Evolutionary conservation across 805 yeast genomes (phyloP), one percentile per base, ranked within the genome.

Genomic region (Huiozyma sinensis): DNA sequence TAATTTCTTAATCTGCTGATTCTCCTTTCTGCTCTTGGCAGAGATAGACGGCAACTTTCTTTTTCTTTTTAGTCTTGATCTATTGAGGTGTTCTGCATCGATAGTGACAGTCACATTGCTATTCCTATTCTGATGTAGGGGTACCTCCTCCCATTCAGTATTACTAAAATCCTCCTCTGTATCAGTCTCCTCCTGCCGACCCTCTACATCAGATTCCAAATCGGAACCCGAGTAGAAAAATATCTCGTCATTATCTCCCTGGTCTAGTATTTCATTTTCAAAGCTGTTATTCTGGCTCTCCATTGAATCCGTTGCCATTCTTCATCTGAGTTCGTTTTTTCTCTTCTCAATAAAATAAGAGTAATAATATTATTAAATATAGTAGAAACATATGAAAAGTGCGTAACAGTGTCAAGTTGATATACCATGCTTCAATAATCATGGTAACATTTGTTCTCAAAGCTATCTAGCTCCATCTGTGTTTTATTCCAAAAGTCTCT

Each of bases 401-500:
- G 4, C 24, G 4, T 17, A 17, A 17, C 24, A 17, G 24, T 17
- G 24, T 17, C 24, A 17, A 17, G 24, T 17, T 4, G 4, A 17
- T 17, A 17, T 17, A 17, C 24, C 24, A 17, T 17, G 11, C 33
- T 12, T 30, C 30, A n/a, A 13, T 13, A 6, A 6, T 38, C 38
- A 34, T 43, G 45, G 24, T 38, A 39, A 6, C 38, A 34, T 9
- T 38, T 43, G 6, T 9, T 4, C 3, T 12, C 28, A 39, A 44
- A 39, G 5, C 12, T 5, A 24, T 44, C 37, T 13, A 48, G 17
- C 5, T 9, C 17, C 7, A 36, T n/a, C 6, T 39, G 42, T 10
- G 70, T 67, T 7, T 57, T 56, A 6, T 54, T 46, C 83, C 83
- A 77, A 50, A 75, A 72, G 28, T 56, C 50, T 61, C 67, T 69